Evolutionary conservation across 2,329 filamentous ascomycete genomes (phyloP), one percentile per base, ranked within the genome.

Genomic region (Fusarium irregulare): DNA sequence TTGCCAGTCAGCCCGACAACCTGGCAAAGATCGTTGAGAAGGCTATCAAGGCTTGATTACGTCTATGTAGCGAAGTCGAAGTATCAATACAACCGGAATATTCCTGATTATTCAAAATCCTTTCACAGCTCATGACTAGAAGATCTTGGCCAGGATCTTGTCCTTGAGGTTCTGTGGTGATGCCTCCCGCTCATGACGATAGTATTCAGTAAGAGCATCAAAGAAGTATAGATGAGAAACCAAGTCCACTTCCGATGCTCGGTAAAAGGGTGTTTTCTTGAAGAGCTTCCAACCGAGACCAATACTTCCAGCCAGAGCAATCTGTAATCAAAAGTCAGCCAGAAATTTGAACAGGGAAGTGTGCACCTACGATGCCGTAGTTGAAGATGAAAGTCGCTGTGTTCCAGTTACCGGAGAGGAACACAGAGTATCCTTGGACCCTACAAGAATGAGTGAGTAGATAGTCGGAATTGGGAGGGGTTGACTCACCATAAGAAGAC

Each of bases 1-100:
- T 4, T 1, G 7, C 23, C 3, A 69, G 60, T 14, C 64, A 69
- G 5, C 60, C 64, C 10, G 65, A 68, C 0, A 57, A 61, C n/a
- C 9, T 64, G 16, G 25, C 50, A 0, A 51, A 50, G 42, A 41
- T 65, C 27, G 32, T 69, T 3, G 60, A 68, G 25, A 23, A 49
- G n/a, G 51, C 68, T 13, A 13, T 68, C 6, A 20, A 45, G 5
- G 32, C 10, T 25, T 64, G 11, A 34, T 23, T 12, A 2, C 5
- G 1, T 2, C 4, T 16, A 44, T 2, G 12, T 30, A 14, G 0
- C 6, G 14, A 8, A n/a, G 11, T 7, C 1, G n/a, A 25, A 16
- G 4, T 20, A 51, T 7, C 4, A 12, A 20, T 40, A 7, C 6
- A 8, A 27, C 3, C 3, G 4, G 11, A 21, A 11, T 11, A 4